Evolutionary conservation across 371 early-diverging fungal species (phyloP).

Genomic region (Saksenaea oblongispora): DNA sequence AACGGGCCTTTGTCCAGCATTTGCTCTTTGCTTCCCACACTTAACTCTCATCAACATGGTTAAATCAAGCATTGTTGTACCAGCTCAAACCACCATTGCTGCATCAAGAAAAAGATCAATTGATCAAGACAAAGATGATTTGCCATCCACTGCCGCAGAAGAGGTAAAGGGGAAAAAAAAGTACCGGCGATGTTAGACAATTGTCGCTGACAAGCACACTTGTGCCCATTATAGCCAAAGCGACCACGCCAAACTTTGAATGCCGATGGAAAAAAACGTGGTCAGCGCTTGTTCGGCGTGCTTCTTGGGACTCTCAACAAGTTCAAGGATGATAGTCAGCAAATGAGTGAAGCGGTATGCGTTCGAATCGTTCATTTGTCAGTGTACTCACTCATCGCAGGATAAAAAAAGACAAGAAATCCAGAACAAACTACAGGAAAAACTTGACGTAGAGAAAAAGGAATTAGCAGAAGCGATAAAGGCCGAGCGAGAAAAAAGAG

Average conservation of each 20-base stretch:
- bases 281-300: slow-evolving; percentile 59
- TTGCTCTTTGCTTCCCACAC: not conserved
- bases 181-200: not conserved
- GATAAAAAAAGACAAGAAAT: slow-evolving; percentile 54
- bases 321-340: slow-evolving; percentile 53
- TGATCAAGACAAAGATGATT: slow-evolving; percentile 11
- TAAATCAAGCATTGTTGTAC: slow-evolving; percentile 37
- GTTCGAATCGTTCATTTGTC: not conserved
- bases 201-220: not conserved
- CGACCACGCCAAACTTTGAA: slow-evolving; percentile 32
- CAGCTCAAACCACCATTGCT: slow-evolving; percentile 12
- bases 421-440: slow-evolving; percentile 50
- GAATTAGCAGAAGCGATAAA: slow-evolving; percentile 44
- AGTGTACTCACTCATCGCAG: slow-evolving; percentile 23
- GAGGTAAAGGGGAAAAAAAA: not conserved
- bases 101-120: slow-evolving; percentile 23
- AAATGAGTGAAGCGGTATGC: slow-evolving; percentile 50
- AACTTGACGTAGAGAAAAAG: slow-evolving; percentile 44
- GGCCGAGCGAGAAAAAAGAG: slow-evolving; percentile 43
- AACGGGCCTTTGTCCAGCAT: not conserved
- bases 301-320: slow-evolving; percentile 59
- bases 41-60: slow-evolving; percentile 14
- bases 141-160: not conserved
- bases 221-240: slow-evolving; percentile 14
- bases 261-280: slow-evolving; percentile 41